Evolutionary conservation across 2,329 filamentous ascomycete species (phyloP).

Genomic region (Fusarium tricinctum): DNA sequence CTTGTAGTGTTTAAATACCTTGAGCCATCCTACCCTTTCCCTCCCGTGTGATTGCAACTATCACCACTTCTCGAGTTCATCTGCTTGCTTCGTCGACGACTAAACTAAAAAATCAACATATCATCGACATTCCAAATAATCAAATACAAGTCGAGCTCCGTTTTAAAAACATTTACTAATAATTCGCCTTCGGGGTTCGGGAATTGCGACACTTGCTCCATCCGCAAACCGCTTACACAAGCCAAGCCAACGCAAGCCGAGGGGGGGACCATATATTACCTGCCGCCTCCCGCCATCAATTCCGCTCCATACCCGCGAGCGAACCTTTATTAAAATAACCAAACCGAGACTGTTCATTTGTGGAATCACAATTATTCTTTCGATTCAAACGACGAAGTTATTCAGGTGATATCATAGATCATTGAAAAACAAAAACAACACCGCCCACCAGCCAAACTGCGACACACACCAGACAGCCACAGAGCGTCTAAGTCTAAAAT

Average conservation of each 20-base stretch:
- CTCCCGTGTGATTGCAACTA: not conserved
- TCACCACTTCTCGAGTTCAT: conserved; percentile 2
- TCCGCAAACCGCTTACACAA: conserved; percentile 40
- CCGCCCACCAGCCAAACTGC: not conserved
- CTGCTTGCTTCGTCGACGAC: not conserved
- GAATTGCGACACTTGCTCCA: conserved; percentile 34
- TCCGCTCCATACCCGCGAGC: conserved; percentile 6
- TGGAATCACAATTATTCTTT: not conserved
- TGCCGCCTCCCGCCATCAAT: conserved; percentile 26
- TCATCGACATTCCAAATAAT: conserved; percentile 1
- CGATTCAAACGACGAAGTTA: conserved; percentile 2
- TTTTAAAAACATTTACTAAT: conserved; percentile 7
- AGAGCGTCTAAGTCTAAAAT: conserved; percentile 21
- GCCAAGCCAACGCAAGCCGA: conserved; percentile 28
- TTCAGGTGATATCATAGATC: conserved; percentile 35
- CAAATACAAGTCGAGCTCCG: not conserved
- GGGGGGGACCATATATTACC: conserved; percentile 27
- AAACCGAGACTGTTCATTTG: not conserved
- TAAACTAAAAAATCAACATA: not conserved
- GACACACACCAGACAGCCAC: conserved; percentile 10
- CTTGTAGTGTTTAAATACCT: conserved; percentile 42
- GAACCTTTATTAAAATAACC: conserved; percentile 8
- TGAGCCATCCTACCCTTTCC: conserved; percentile 18
- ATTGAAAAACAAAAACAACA: not conserved
- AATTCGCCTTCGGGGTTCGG: conserved; percentile 38